Evolutionary conservation across 1,139 yeast species (phyloP), one percentile per base, ranked within the genome.

Genomic region (Taphrina pruni): DNA sequence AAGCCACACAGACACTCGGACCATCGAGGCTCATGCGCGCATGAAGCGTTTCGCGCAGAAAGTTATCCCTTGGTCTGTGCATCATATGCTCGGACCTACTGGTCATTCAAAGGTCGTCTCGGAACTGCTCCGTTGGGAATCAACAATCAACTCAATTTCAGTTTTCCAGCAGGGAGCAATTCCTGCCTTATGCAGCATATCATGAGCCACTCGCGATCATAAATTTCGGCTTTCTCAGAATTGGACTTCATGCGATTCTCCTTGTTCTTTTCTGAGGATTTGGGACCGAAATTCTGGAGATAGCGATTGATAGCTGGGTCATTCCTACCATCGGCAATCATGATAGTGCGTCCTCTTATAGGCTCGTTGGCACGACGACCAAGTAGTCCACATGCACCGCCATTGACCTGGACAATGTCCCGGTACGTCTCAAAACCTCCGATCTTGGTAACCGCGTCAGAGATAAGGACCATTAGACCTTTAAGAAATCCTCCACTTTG

Each of bases 331-430:
- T 64, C 67, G 12, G 52, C 43, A 17, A 64, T 50, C 60, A 64
- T 55, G 38, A 64, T 55, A 7, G 55, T 48, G 21, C 46, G 32
- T 9, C 58, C 45, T 14, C 14, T 39, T n/a, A 21, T 14, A 20
- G 41, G 20, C 9, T 54, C 46, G 9, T 39, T 41, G 38, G 52
- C 61, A 14, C 67, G 54, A 20, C 60, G 60, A 35, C 67, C 67
- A 20, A 64, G 32, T 32, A 64, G 46, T 7, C 55, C 60, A 39
- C 73, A 70, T 51, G 79, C 78, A 17, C 82, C 79, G 39, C 96
- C 96, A 76, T 91, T 96, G 2, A 87, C 84, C 55, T 79, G 79
- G 21, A 91, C 80, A 26, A 92, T 88, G 54, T 86, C 81, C 5
- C 70, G 65, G 43, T 90, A 84, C 1, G 87, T 83, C 0, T 84